Conservation (phyloP, 192 early-diverging fungal genomes). For the Backusella psychrophila region DNA sequence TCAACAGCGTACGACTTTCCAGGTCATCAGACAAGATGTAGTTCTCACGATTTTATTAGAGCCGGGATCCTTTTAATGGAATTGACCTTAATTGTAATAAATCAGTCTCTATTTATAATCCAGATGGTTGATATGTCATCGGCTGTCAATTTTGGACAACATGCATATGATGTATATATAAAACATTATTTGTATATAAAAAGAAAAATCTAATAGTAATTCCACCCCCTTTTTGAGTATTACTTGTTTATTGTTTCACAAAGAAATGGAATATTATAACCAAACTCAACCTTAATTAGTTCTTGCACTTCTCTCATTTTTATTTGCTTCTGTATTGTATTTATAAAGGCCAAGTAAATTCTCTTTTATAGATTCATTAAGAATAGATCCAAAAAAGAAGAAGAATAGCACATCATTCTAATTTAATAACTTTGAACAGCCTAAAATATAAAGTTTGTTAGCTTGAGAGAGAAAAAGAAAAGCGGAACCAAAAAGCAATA, state of each 20-base stretch:
- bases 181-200: not conserved
- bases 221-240: not conserved
- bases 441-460: not conserved
- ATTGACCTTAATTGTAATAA: not conserved
- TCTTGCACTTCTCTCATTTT: not conserved
- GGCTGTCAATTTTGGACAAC: not conserved
- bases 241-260: not conserved
- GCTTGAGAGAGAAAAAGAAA: not conserved
- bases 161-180: not conserved
- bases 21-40: not conserved
- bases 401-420: not conserved
- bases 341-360: not conserved
- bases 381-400: not conserved
- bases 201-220: not conserved
- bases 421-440: not conserved
- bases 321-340: not conserved
- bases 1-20: not conserved
- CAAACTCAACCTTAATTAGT: not conserved
- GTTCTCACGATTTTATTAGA: not conserved
- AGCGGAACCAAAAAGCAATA: constrained; percentile 3
- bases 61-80: not conserved
- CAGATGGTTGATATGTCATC: not conserved
- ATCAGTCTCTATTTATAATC: not conserved
- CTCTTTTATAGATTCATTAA: not conserved
- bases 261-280: not conserved